Evolutionary conservation across 768 basidiomycete species (phyloP).

Genomic region (Kwoniella bestiolae): DNA sequence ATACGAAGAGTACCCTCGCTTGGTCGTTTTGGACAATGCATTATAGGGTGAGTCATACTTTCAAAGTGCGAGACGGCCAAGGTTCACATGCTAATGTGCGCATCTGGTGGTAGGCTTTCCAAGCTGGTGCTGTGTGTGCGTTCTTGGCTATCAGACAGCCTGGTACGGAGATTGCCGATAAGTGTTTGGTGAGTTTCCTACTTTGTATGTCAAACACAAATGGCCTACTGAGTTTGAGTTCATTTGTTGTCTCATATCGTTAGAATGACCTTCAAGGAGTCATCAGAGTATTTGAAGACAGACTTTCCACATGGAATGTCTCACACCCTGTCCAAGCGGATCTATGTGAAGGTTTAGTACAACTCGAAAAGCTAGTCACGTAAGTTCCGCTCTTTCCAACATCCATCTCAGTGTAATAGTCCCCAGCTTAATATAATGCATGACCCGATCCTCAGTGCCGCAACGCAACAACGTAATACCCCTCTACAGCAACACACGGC

Average conservation of each 20-base stretch:
- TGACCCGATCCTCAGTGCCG: conserved; percentile 7
- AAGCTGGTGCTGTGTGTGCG: conserved; percentile 45
- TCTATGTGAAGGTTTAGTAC: conserved; percentile 50
- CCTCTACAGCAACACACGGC: conserved; percentile 13
- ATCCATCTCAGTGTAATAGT: background rate
- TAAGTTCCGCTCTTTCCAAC: conserved; percentile 29
- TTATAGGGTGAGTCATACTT: conserved; percentile 44
- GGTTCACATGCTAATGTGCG: too few relatives aligned
- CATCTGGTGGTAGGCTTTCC: conserved; percentile 50
- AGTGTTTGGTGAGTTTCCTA: conserved; percentile 45
- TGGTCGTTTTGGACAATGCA: conserved; percentile 57
- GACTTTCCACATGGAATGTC: conserved; percentile 46
- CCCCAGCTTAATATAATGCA: background rate
- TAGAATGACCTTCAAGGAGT: conserved; percentile 50
- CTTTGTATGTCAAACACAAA: too few relatives aligned
- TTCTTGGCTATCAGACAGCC: conserved; percentile 56
- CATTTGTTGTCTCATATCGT: too few relatives aligned
- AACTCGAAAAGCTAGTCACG: conserved; percentile 48
- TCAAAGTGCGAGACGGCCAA: too few relatives aligned
- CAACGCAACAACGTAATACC: conserved; percentile 30
- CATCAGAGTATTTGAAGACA: conserved; percentile 48
- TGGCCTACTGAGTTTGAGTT: too few relatives aligned
- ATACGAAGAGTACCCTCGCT: conserved; percentile 45
- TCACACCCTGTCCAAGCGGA: conserved; percentile 55
- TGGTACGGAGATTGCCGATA: conserved; percentile 37